These are phyloP conservation scores for Wickerhamomyces sp. DNA, from an alignment of 1,139 yeast genomes.

Conservation along the genomic window DNA sequence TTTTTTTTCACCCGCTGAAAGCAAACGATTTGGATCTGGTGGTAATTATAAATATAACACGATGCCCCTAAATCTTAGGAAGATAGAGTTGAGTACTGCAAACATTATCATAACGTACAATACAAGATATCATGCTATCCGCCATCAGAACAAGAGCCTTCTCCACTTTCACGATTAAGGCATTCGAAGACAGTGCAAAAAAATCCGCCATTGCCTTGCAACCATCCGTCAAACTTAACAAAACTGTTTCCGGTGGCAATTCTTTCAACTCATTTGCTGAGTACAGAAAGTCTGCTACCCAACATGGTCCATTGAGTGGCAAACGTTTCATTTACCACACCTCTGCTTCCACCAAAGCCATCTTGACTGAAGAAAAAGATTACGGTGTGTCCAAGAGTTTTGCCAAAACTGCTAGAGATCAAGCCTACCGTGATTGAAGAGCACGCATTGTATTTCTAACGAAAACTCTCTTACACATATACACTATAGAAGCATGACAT, in stretches of 20 bases:
- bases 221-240: constrained; percentile 10
- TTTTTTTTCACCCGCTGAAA: not conserved
- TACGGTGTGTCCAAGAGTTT: constrained; percentile 20
- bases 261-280: constrained; percentile 22
- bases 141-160: constrained; percentile 10
- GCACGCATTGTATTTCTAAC: too few species aligned
- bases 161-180: constrained; percentile 9
- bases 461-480: too few species aligned
- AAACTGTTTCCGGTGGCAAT: constrained; percentile 15
- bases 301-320: constrained; percentile 21
- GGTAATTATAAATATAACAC: not conserved
- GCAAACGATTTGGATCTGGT: not conserved
- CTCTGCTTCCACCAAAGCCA: constrained; percentile 9
- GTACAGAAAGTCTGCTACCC: constrained; percentile 23
- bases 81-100: not conserved
- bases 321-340: constrained; percentile 2
- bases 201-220: constrained; percentile 17
- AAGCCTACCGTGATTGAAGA: constrained; percentile 17
- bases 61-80: not conserved
- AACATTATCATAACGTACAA: not conserved
- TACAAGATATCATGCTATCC: not conserved
- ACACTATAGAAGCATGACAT: too few species aligned
- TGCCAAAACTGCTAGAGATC: constrained; percentile 19
- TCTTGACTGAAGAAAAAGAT: constrained; percentile 17
- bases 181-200: constrained; percentile 17